Conservation (phyloP, 176 grass and related monocot genomes). For the Ensete ventricosum region DNA sequence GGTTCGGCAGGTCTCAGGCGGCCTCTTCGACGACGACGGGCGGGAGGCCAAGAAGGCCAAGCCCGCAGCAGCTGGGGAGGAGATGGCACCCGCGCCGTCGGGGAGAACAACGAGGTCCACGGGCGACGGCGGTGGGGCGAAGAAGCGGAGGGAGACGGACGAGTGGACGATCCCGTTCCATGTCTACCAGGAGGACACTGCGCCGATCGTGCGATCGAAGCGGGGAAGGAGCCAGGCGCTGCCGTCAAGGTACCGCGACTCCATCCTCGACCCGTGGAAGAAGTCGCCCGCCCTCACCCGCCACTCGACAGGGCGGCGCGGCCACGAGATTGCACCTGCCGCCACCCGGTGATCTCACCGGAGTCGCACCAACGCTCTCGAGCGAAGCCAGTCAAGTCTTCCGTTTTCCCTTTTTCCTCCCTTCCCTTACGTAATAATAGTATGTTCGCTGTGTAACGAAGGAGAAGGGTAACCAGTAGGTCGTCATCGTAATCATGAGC, state of each 20-base stretch:
- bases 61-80: not conserved
- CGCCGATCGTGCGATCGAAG: constrained; percentile 30
- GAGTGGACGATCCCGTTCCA: constrained; percentile 3
- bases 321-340: not conserved
- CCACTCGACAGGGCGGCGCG: not conserved
- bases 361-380: too few relatives aligned
- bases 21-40: constrained; percentile 8
- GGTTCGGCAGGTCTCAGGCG: constrained; percentile 20
- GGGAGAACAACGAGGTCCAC: not conserved
- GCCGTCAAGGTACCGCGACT: constrained; percentile 24
- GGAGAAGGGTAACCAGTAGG: too few relatives aligned
- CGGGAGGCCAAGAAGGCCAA: not conserved
- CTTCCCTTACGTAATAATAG: too few relatives aligned
- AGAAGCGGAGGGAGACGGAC: constrained; percentile 13
- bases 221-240: constrained; percentile 21
- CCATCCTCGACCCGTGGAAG: constrained; percentile 20
- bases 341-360: not conserved
- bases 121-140: not conserved
- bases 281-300: constrained; percentile 5
- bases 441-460: too few relatives aligned
- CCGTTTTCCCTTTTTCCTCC: too few relatives aligned
- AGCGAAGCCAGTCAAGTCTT: too few relatives aligned
- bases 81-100: not conserved
- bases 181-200: constrained; percentile 21
- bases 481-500: too few relatives aligned